Evolutionary conservation across 345 rosid species (phyloP).

Genomic region (Euphorbia peplus): DNA sequence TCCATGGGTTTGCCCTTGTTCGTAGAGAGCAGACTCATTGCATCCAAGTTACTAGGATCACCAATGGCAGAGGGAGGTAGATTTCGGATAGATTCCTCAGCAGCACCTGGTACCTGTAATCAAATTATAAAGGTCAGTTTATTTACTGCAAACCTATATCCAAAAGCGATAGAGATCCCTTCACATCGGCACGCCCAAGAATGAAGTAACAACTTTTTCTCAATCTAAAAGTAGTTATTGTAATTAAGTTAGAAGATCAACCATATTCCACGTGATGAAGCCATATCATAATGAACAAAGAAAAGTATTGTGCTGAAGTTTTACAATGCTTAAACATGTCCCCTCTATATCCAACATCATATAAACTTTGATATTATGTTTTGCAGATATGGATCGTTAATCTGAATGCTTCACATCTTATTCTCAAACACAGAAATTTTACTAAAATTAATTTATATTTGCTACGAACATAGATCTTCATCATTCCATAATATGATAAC

Average conservation of each 20-base stretch:
- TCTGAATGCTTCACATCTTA: neutral
- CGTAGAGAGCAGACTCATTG: constrained; percentile 69
- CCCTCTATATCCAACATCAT: neutral
- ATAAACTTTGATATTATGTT: neutral
- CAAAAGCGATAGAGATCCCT: neutral
- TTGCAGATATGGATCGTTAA: neutral
- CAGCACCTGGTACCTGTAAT: constrained; percentile 71
- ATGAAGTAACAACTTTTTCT: neutral
- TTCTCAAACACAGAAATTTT: neutral
- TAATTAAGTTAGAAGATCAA: neutral
- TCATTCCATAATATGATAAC: neutral
- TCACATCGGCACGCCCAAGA: neutral
- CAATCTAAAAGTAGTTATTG: neutral
- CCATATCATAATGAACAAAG: neutral
- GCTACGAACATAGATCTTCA: too few species aligned
- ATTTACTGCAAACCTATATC: neutral
- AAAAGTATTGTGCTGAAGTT: neutral
- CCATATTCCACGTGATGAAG: neutral
- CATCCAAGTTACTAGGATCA: constrained; percentile 75
- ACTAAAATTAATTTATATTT: neutral
- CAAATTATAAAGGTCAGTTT: constrained; percentile 2
- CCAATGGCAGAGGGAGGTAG: constrained; percentile 97
- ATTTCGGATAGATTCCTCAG: constrained; percentile 72
- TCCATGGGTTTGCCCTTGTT: constrained; percentile 86
- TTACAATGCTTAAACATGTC: neutral